Conservation (phyloP, 2,329 filamentous ascomycete genomes). For the Lachnellula hyalina region DNA sequence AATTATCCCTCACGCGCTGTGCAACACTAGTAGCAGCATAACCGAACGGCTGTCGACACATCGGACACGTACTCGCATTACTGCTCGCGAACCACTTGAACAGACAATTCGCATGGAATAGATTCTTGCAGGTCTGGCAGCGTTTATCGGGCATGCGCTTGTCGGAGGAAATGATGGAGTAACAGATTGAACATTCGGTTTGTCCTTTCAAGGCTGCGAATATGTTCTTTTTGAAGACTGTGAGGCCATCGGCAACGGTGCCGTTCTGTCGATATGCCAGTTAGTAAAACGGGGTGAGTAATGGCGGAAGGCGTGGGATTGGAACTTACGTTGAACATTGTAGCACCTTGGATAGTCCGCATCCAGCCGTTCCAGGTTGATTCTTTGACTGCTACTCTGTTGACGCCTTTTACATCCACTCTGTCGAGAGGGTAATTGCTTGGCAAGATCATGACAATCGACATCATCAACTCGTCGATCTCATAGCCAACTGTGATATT, state of each 20-base stretch:
- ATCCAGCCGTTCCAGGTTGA: conserved; percentile 93
- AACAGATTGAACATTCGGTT: conserved; percentile 94
- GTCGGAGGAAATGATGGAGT: conserved; percentile 85
- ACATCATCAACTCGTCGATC: conserved; percentile 79
- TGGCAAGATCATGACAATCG: conserved; percentile 77
- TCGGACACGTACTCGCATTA: conserved; percentile 83
- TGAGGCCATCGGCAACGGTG: conserved; percentile 78
- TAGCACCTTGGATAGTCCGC: conserved; percentile 81
- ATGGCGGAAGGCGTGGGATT: not conserved
- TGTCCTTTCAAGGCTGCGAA: conserved; percentile 86
- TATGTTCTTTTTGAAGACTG: conserved; percentile 82
- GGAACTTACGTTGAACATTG: conserved; percentile 69
- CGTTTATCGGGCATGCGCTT: conserved; percentile 87
- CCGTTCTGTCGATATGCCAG: conserved; percentile 53
- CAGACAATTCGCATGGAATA: conserved; percentile 84
- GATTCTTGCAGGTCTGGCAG: conserved; percentile 87
- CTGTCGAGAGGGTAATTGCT: conserved; percentile 75
- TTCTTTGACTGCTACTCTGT: conserved; percentile 81
- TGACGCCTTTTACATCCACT: conserved; percentile 70
- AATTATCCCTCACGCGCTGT: not conserved
- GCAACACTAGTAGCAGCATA: conserved; percentile 33
- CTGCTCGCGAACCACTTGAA: conserved; percentile 97
- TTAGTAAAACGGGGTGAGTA: conserved; percentile 1
- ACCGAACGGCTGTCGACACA: conserved; percentile 85
- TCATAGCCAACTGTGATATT: conserved; percentile 83